These are phyloP conservation scores for Yamadazyma triangularis DNA, from an alignment of 1,139 yeast genomes.

Conservation along the genomic window DNA sequence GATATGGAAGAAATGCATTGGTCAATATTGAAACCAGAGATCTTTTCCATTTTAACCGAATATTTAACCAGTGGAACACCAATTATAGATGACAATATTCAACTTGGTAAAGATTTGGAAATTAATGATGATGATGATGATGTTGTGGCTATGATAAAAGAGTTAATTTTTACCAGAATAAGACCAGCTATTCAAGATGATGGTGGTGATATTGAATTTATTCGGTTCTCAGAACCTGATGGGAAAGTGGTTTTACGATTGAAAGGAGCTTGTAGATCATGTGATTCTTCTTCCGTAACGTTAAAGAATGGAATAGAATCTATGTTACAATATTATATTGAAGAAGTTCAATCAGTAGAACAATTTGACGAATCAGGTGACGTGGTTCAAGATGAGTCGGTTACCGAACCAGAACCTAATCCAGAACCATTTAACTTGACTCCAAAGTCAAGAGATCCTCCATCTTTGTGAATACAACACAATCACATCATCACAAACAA, in stretches of 20 bases:
- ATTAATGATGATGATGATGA: slow-evolving; percentile 57
- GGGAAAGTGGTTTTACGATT: slow-evolving; percentile 66
- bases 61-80: slow-evolving; percentile 75
- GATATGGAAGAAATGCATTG: slow-evolving; percentile 49
- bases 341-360: slow-evolving; percentile 66
- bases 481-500: too few relatives aligned
- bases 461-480: slow-evolving; percentile 37
- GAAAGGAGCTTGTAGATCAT: slow-evolving; percentile 77
- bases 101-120: slow-evolving; percentile 32
- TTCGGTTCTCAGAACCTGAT: slow-evolving; percentile 53
- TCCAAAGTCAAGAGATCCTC: slow-evolving; percentile 40
- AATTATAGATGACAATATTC: slow-evolving; percentile 35
- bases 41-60: slow-evolving; percentile 80
- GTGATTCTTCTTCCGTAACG: slow-evolving; percentile 73
- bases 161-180: slow-evolving; percentile 55
- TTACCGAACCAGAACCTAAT: slow-evolving; percentile 14
- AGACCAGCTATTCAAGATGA: slow-evolving; percentile 73
- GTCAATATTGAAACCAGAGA: slow-evolving; percentile 83
- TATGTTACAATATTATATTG: slow-evolving; percentile 76
- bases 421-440: slow-evolving; percentile 19
- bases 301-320: slow-evolving; percentile 77
- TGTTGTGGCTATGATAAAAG: slow-evolving; percentile 54
- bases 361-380: slow-evolving; percentile 41
- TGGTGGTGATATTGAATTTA: slow-evolving; percentile 80
- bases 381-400: neutral